A percentile compares a stretch with the other conserved stretches of the same genome.
Conservation (phyloP, 2,329 filamentous ascomycete genomes). For the Pseudocercospora eumusae region DNA sequence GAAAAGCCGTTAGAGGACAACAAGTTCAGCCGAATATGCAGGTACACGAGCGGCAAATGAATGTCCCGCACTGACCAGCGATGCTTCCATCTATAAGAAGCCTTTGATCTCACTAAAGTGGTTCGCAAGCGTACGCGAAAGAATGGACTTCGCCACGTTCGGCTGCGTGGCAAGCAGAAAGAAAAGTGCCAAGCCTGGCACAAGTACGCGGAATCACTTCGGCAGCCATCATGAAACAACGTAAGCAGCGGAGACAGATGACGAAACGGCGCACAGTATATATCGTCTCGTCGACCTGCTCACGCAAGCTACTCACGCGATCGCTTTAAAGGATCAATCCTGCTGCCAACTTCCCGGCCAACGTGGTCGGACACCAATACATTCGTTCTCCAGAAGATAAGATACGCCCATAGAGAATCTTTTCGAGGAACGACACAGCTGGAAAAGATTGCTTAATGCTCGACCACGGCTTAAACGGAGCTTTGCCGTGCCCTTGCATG, state of each 20-base stretch:
- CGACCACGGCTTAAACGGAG: no score
- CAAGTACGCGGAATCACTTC: not conserved
- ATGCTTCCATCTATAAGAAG: not conserved
- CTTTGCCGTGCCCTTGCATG: no score
- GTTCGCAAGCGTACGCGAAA: not conserved
- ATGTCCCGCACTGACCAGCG: not conserved
- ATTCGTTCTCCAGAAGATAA: no score
- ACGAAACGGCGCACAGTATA: not conserved
- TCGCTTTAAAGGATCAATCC: not conserved
- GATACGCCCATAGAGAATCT: no score
- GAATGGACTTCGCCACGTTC: not conserved
- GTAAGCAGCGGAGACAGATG: slow-evolving; percentile 1
- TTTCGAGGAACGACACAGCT: no score
- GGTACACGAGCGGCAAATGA: not conserved
- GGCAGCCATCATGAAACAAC: not conserved
- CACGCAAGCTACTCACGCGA: slow-evolving; percentile 1
- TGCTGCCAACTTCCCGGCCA: no score
- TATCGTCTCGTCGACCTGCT: not conserved
- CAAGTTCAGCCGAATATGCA: not conserved
- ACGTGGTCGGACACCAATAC: no score
- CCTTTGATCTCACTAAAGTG: not conserved
- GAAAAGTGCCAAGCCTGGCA: not conserved
- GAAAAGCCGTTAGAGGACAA: no score
- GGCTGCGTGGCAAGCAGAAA: not conserved
- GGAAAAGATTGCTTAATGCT: no score